Percentiles rank a stretch among this genome's conserved stretches.
Conservation (phyloP, 23 red algal species). For the Gracilaria domingensis region DNA sequence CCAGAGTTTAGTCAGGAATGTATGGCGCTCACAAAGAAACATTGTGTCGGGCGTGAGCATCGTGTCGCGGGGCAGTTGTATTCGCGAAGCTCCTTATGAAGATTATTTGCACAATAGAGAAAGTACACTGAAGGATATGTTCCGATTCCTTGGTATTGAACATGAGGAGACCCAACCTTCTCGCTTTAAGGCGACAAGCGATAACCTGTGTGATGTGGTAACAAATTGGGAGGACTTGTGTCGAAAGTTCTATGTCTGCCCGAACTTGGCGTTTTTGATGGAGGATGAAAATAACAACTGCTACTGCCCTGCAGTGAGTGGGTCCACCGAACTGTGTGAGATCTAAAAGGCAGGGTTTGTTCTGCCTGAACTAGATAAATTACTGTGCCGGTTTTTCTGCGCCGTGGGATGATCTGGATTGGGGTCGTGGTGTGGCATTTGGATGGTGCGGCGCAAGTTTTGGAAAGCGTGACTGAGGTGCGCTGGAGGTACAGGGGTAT, state of each 20-base stretch:
- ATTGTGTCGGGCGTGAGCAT: slow-evolving; percentile 43
- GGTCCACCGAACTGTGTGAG: slow-evolving; percentile 24
- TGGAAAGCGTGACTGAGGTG: no score
- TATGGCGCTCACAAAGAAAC: slow-evolving; percentile 35
- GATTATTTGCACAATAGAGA: slow-evolving; percentile 62
- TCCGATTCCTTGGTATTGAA: slow-evolving; percentile 55
- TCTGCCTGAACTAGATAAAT: not conserved
- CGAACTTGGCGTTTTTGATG: slow-evolving; percentile 27
- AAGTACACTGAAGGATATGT: slow-evolving; percentile 35
- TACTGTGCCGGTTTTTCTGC: not conserved
- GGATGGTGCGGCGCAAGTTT: no score
- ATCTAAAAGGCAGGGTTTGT: not conserved
- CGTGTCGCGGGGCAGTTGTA: slow-evolving; percentile 52
- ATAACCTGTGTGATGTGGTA: slow-evolving; percentile 65
- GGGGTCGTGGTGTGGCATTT: no score
- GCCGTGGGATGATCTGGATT: not conserved
- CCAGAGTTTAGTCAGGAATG: slow-evolving; percentile 39
- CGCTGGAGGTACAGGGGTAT: no score
- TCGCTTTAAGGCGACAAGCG: slow-evolving; percentile 66
- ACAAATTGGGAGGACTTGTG: slow-evolving; percentile 62
- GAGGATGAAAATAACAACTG: slow-evolving; percentile 67
- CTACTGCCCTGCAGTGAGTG: slow-evolving; percentile 20
- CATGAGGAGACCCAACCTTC: slow-evolving; percentile 36
- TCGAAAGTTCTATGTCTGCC: slow-evolving; percentile 61
- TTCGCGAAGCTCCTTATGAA: slow-evolving; percentile 47